Conservation (phyloP, 2,329 filamentous ascomycete species). For the Stagonosporopsis chrysanthemi region DNA sequence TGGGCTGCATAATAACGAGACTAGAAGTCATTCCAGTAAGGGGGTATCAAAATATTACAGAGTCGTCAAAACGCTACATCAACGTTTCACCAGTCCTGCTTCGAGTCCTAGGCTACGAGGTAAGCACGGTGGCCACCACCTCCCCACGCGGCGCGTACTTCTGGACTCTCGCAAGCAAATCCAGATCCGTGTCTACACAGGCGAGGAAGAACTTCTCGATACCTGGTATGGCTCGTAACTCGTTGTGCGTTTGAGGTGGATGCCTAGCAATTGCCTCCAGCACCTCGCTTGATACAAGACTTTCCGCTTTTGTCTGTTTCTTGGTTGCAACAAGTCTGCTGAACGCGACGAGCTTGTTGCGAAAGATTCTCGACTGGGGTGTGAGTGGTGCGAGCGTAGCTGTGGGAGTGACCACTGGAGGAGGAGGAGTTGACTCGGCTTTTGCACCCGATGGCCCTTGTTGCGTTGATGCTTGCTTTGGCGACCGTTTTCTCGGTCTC, state of each 20-base stretch:
- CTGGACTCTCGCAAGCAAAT: conserved; percentile 37
- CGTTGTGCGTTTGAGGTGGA: conserved; percentile 31
- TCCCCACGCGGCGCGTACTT: conserved; percentile 28
- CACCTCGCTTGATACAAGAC: conserved; percentile 30
- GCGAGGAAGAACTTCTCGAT: conserved; percentile 32
- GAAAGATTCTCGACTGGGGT: conserved; percentile 21
- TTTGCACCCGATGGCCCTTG: not conserved
- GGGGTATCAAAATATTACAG: not conserved
- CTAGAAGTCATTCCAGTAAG: not conserved
- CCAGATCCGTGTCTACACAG: conserved; percentile 28
- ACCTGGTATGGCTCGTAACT: conserved; percentile 36
- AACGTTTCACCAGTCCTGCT: not conserved
- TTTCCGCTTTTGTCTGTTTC: conserved; percentile 9
- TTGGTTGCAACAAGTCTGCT: conserved; percentile 36
- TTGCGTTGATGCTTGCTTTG: not conserved
- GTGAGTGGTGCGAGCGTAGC: not conserved
- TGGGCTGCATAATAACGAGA: no score
- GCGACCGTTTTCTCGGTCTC: not conserved
- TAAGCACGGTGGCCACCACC: not conserved
- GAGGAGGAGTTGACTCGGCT: not conserved
- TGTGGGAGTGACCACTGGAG: not conserved
- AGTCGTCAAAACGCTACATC: not conserved
- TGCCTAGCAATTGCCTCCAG: conserved; percentile 31
- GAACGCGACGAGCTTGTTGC: conserved; percentile 42
- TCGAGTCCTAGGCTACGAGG: no score